Evolutionary conservation across 352 stramenopile species (phyloP).

Genomic region (Thraustochytrium sp.): DNA sequence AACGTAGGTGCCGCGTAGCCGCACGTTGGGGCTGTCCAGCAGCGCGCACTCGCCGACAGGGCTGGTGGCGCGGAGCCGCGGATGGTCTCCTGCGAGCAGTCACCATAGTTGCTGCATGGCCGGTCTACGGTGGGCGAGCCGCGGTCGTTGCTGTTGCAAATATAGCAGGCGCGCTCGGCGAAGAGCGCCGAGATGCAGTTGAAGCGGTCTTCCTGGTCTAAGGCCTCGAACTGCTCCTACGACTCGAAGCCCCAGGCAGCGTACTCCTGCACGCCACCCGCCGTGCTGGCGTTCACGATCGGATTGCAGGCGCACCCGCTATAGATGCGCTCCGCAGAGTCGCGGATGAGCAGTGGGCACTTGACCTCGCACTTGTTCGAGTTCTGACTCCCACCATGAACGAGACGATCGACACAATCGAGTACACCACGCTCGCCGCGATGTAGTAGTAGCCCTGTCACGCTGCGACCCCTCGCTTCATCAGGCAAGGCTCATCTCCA

Average conservation of each 20-base stretch:
- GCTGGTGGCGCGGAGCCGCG: not conserved
- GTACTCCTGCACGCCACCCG: not conserved
- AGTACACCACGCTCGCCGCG: not conserved
- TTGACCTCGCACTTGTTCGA: not conserved
- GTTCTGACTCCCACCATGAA: not conserved
- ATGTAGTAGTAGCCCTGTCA: slow-evolving; percentile 37
- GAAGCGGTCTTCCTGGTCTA: not conserved
- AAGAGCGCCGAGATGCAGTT: not conserved
- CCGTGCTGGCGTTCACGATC: not conserved
- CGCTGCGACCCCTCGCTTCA: not conserved
- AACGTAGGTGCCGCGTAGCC: slow-evolving; percentile 4
- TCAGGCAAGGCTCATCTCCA: too few species aligned
- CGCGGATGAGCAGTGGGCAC: slow-evolving; percentile 25
- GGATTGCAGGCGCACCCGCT: not conserved
- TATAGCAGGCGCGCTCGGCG: not conserved
- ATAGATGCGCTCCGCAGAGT: not conserved
- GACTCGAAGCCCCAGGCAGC: not conserved
- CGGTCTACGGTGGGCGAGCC: not conserved
- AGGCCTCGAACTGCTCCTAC: not conserved
- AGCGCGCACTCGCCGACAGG: not conserved
- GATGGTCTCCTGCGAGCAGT: not conserved
- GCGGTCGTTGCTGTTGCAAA: slow-evolving; percentile 11
- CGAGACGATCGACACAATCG: not conserved
- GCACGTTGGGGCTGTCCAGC: not conserved
- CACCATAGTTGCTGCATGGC: not conserved